A percentile compares a stretch with the other conserved stretches of the same genome.
Conservation (phyloP, 1,284 basidiomycete genomes). For the Sparassis latifolia region DNA sequence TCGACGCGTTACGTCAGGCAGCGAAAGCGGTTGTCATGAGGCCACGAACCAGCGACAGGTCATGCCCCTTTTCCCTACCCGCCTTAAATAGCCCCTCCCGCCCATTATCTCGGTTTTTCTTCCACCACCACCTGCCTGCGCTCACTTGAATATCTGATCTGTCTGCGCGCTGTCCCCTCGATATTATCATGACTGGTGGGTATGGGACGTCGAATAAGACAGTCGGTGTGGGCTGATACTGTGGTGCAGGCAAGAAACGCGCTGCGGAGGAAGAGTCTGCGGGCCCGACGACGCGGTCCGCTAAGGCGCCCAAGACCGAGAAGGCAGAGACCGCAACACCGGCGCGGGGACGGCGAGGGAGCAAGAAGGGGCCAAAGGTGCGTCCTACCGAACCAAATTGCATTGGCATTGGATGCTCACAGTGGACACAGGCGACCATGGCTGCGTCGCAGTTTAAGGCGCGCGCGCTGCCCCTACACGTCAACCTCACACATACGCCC, state of each 20-base stretch:
- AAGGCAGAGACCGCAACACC: constrained; percentile 19
- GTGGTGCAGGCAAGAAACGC: constrained; percentile 39
- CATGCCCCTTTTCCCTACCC: constrained; percentile 2
- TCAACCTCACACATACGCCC: constrained; percentile 63
- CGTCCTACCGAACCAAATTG: constrained; percentile 19
- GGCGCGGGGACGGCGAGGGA: constrained; percentile 14
- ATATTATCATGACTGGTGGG: neutral
- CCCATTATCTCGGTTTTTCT: constrained; percentile 3
- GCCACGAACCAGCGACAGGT: neutral
- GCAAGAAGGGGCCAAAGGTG: constrained; percentile 39
- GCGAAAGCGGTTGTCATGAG: constrained; percentile 9
- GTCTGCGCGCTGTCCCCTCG: too few species aligned
- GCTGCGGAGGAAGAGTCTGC: constrained; percentile 32
- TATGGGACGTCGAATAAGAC: neutral
- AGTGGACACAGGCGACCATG: constrained; percentile 34
- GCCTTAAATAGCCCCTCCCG: constrained; percentile 4
- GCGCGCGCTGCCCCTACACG: constrained; percentile 60
- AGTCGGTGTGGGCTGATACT: neutral
- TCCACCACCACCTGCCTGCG: constrained; percentile 4
- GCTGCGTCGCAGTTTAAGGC: constrained; percentile 51
- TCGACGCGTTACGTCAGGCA: constrained; percentile 9
- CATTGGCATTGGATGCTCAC: neutral
- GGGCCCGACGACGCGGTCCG: constrained; percentile 34
- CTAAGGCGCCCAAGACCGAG: constrained; percentile 44
- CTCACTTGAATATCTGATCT: neutral